Evolutionary conservation across 2,329 filamentous ascomycete species (phyloP).

Genomic region (Delphinella strobiligena): DNA sequence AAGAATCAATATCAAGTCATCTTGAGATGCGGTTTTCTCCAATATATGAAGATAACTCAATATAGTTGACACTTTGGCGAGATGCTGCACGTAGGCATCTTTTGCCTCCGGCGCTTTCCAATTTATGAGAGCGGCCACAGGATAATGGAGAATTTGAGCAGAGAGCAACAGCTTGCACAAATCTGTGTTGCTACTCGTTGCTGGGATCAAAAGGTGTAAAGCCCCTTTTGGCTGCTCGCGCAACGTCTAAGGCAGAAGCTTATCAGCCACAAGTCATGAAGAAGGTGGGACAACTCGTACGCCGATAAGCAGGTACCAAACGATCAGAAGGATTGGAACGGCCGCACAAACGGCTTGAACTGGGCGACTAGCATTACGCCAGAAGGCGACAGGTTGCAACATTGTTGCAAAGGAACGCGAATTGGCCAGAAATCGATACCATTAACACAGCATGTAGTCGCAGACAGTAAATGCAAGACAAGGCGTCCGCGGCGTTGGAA

Average conservation of each 20-base stretch:
- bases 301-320: background rate
- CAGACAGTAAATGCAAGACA: too few species aligned
- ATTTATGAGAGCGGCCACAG: constrained; percentile 43
- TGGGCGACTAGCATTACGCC: too few species aligned
- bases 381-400: too few species aligned
- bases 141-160: constrained; percentile 47
- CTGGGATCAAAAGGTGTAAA: constrained; percentile 44
- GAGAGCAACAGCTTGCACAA: constrained; percentile 47
- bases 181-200: constrained; percentile 33
- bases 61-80: constrained; percentile 33
- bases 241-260: background rate
- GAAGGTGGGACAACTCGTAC: background rate
- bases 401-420: too few species aligned
- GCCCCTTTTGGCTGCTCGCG: background rate
- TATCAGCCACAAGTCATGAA: too few species aligned
- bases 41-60: constrained; percentile 31
- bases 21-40: constrained; percentile 20
- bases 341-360: too few species aligned
- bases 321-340: too few species aligned
- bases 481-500: too few species aligned
- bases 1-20: constrained; percentile 51
- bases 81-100: constrained; percentile 30
- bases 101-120: constrained; percentile 22
- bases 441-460: too few species aligned
- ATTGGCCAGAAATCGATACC: too few species aligned